Conservation (phyloP, 1,284 basidiomycete genomes). For the Agaricales sp. region DNA sequence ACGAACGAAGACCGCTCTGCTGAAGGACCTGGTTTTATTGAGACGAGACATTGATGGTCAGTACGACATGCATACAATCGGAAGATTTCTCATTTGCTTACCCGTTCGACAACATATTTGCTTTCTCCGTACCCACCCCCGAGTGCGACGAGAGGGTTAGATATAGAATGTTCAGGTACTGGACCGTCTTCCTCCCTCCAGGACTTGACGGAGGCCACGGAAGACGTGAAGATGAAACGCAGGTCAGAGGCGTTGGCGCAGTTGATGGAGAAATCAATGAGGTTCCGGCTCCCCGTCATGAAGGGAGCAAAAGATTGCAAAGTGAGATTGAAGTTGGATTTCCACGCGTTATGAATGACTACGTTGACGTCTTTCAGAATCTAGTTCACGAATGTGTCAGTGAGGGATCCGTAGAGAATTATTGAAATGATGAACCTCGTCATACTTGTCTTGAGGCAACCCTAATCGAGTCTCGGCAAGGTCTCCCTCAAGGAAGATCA, state of each 20-base stretch:
- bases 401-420: background rate
- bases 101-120: conserved; percentile 20
- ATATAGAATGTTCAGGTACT: conserved; percentile 21
- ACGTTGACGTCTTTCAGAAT: conserved; percentile 5
- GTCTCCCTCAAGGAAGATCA: background rate
- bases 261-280: conserved; percentile 23
- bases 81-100: no score
- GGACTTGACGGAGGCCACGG: conserved; percentile 14
- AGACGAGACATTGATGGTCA: background rate
- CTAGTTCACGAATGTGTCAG: background rate
- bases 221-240: conserved; percentile 22
- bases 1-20: conserved; percentile 14
- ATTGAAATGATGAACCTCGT: background rate
- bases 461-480: background rate
- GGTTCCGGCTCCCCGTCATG: conserved; percentile 22
- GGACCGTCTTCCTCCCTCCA: conserved; percentile 15
- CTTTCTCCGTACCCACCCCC: conserved; percentile 22
- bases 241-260: conserved; percentile 7
- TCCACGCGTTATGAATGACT: conserved; percentile 25
- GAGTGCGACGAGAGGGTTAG: conserved; percentile 14
- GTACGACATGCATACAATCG: background rate
- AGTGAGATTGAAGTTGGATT: conserved; percentile 29
- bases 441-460: background rate
- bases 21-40: conserved; percentile 16
- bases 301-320: conserved; percentile 26